These are phyloP conservation scores for Neurospora cerealis DNA, from an alignment of 495 filamentous ascomycete species.

Conservation along the genomic window DNA sequence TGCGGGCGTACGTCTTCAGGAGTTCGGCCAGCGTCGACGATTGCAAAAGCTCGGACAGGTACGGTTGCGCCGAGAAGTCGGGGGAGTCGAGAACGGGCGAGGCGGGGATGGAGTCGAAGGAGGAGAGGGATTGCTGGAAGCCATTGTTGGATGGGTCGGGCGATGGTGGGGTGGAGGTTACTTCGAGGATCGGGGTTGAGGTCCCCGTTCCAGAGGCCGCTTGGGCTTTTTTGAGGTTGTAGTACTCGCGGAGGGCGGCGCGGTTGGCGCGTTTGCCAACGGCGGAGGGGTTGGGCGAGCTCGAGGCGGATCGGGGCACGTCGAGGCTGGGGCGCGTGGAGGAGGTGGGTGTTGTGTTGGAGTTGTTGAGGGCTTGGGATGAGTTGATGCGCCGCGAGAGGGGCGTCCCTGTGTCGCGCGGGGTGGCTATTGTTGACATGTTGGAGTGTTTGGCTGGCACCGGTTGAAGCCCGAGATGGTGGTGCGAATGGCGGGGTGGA, in stretches of 20 bases:
- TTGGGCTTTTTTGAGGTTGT: slow-evolving; percentile 57
- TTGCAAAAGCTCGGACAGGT: slow-evolving; percentile 54
- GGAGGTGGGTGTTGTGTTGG: slow-evolving; percentile 46
- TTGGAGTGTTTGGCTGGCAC: neutral
- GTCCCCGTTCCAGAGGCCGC: slow-evolving; percentile 1
- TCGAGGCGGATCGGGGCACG: slow-evolving; percentile 38
- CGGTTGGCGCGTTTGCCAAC: slow-evolving; percentile 41
- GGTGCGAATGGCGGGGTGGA: neutral
- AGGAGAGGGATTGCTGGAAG: slow-evolving; percentile 14
- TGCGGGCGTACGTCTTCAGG: slow-evolving; percentile 50
- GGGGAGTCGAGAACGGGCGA: slow-evolving; percentile 45
- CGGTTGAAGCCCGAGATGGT: neutral
- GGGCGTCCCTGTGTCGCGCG: slow-evolving; percentile 41
- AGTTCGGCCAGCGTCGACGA: slow-evolving; percentile 55
- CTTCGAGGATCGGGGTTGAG: slow-evolving; percentile 28
- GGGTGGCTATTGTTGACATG: slow-evolving; percentile 75
- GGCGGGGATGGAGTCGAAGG: slow-evolving; percentile 25
- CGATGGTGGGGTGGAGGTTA: slow-evolving; percentile 20
- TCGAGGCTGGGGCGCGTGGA: slow-evolving; percentile 70
- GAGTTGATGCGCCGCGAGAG: slow-evolving; percentile 30
- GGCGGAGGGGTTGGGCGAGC: slow-evolving; percentile 42
- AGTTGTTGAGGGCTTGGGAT: slow-evolving; percentile 24
- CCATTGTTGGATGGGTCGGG: slow-evolving; percentile 16
- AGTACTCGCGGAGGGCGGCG: slow-evolving; percentile 86
- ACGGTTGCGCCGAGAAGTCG: slow-evolving; percentile 46